phyloP scores from a whole-genome alignment of 169 alveolate genomes.

The Condylostoma magnum region DNA sequence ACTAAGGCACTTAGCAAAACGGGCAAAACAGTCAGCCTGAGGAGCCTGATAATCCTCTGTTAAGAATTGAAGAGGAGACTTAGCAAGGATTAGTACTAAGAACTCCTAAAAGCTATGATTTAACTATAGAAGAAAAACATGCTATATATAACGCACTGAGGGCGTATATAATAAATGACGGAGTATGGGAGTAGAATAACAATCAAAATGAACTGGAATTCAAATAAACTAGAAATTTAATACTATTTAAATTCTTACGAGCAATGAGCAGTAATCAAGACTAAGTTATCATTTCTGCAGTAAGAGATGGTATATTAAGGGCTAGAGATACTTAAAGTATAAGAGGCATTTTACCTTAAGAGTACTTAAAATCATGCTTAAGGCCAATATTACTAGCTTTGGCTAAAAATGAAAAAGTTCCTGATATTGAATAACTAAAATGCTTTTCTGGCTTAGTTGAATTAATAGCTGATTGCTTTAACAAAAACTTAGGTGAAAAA shows the following conservation, averaged over 20 bases:
- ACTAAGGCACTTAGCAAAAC: too few relatives aligned
- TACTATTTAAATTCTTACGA: constrained; percentile 8
- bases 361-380: constrained; percentile 9
- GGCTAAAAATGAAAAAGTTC: constrained; percentile 4
- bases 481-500: constrained; percentile 1
- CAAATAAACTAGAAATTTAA: constrained; percentile 3
- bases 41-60: too few relatives aligned
- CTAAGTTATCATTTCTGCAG: neutral
- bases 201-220: neutral
- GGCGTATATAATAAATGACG: neutral
- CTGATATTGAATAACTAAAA: neutral
- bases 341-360: constrained; percentile 21
- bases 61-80: too few relatives aligned
- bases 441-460: constrained; percentile 18
- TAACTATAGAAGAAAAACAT: neutral
- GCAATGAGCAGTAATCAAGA: constrained; percentile 12
- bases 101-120: neutral
- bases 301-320: neutral
- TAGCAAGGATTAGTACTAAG: too few relatives aligned
- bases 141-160: constrained; percentile 14
- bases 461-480: constrained; percentile 28
- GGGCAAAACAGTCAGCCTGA: too few relatives aligned
- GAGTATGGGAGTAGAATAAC: constrained; percentile 4
- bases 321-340: neutral
- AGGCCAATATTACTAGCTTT: constrained; percentile 19